Base-by-base conservation (phyloP, 2,329 filamentous ascomycete genomes). In the Elsinoe australis region DNA sequence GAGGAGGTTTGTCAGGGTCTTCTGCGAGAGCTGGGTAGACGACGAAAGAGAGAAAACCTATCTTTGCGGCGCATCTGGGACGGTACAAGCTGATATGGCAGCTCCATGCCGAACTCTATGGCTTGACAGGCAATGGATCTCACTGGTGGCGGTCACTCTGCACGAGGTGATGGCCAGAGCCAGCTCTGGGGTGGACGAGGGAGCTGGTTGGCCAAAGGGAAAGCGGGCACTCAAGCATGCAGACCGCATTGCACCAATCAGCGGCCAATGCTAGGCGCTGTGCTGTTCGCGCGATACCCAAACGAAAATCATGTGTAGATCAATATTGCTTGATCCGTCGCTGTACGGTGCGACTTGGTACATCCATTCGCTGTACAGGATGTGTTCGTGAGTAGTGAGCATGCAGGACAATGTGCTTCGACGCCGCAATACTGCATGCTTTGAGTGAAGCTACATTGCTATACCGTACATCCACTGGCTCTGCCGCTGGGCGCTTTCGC, bases 381-480 rank as follows among this genome's bases (percentile, higher is more conserved):
- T n/a, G 12, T 15, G 38, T 5, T 14, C 4, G 24, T 31, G 14
- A 18, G 15, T 44, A 15, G 22, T 28, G 14, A 32, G 9, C 5
- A 21, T 29, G 39, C 26, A 31, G 15, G n/a, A 12, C 6, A 31
- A 42, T 44, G 39, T 44, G 39, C 39, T 31, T 42, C 34, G 38
- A 42, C 38, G 38, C 38, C 38, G 38, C 38, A 42, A 44, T 44
- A 31, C 26, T 44, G 39, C 39, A 44, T 31, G 24, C n/a, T 14
- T 18, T 4, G 12, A 15, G 17, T 29, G 26, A 12, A n/a, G n/a
- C n/a, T n/a, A n/a, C n/a, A n/a, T n/a, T n/a, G n/a, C n/a, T n/a
- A n/a, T n/a, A n/a, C n/a, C n/a, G n/a, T n/a, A n/a, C n/a, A n/a
- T n/a, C n/a, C n/a, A n/a, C n/a, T n/a, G n/a, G n/a, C n/a, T n/a